A percentile compares a stretch with the other conserved stretches of the same genome.
phyloP scores from a whole-genome alignment of 441 rosid genomes.

The Pelargonium australe region DNA sequence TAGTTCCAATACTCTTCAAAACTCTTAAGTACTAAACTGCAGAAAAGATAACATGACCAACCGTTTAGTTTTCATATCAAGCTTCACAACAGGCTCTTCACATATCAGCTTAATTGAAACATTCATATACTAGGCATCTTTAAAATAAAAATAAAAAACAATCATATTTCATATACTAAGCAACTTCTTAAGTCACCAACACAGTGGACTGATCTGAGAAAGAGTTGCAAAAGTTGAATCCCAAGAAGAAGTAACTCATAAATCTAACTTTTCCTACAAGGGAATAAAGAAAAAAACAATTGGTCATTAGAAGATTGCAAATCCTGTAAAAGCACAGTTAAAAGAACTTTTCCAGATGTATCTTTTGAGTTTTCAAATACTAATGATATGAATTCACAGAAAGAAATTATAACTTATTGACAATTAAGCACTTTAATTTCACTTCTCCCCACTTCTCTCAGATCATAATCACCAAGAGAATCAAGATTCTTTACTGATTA shows the following conservation, averaged over 20 bases:
- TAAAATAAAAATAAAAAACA: too few relatives aligned
- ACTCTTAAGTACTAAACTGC: too few relatives aligned
- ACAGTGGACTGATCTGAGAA: neutral
- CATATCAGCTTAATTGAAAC: neutral
- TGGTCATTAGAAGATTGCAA: too few relatives aligned
- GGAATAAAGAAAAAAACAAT: neutral
- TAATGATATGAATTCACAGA: neutral
- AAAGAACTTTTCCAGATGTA: neutral
- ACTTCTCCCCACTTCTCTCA: neutral
- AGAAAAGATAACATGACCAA: too few relatives aligned
- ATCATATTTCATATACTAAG: too few relatives aligned
- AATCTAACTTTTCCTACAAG: neutral
- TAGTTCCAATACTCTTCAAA: neutral
- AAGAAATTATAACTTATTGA: neutral
- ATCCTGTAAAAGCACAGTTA: too few relatives aligned
- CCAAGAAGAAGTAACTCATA: neutral
- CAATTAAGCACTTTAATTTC: neutral
- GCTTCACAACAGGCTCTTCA: neutral
- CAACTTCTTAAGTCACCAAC: neutral
- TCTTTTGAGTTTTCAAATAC: constrained; percentile 3
- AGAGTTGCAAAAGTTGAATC: neutral
- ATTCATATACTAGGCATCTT: neutral
- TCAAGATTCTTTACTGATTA: neutral
- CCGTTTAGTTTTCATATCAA: too few relatives aligned
- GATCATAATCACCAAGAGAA: constrained; percentile 2